Base-by-base conservation (phyloP, 2,329 filamentous ascomycete genomes). In the Monilinia aucupariae region DNA sequence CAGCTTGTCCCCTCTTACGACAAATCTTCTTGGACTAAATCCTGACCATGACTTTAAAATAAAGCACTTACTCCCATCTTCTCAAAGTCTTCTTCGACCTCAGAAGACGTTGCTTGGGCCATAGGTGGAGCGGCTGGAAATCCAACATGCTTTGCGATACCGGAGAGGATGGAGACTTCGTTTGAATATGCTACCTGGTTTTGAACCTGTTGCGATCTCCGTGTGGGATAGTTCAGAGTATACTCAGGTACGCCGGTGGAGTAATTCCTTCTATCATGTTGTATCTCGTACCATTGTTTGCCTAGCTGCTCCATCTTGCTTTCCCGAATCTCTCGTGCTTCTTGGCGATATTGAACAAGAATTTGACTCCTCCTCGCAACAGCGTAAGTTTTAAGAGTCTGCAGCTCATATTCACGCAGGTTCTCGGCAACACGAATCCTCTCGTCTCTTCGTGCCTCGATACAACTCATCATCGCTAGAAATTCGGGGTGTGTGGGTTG, bases 111-210 rank as follows among this genome's bases (percentile, higher is more conserved):
- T 32, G 90, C 89, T 49, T 89, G 83, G 64, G 81, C 81, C 76
- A 99, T 88, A 41, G 90, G 82, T 25, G 94, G 94, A n/a, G 92
- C 94, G 39, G 93, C 92, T 43, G 94, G 94, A 76, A 99, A 99
- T 30, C 94, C 94, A 71, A 96, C 87, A 74, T 97, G 92, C 77
- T 97, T 97, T 43, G 93, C 92, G 59, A 97, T 82, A 45, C 93
- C 93, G 7, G 92, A 88, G 63, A 99, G 79, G 34, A 97, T 85
- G 0, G 92, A 96, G 5, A 99, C 92, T 74, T 99, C 94, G 68
- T 89, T 90, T 74, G 96, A 97, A 78, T 97, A 97, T 53, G 92
- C 89, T 56, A 92, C 84, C 69, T 96, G 92, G 66, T 97, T 90
- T 66, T 85, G 82, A 65, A 96, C 83, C 71, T 93, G 90, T 71